Evolutionary conservation across 306 rosid species (phyloP).

Genomic region (Prinsepia uniflora): DNA sequence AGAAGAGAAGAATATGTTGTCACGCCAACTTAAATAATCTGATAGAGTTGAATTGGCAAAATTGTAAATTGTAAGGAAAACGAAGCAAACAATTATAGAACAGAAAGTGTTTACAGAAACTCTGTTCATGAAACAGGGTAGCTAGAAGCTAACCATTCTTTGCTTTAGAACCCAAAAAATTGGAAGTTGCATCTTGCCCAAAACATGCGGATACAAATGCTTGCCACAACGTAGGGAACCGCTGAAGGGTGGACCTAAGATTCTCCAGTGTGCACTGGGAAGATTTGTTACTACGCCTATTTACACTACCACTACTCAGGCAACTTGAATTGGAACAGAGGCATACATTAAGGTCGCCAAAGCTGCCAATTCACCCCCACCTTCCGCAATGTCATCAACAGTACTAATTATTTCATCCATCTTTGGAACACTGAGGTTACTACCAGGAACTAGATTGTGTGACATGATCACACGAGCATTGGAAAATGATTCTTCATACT

Average conservation of each 20-base stretch:
- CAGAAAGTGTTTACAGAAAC: constrained; percentile 8
- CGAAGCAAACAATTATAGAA: constrained; percentile 12
- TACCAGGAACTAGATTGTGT: constrained; percentile 50
- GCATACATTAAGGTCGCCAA: constrained; percentile 90
- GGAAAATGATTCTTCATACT: constrained; percentile 81
- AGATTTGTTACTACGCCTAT: constrained; percentile 66
- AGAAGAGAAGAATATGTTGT: constrained; percentile 70
- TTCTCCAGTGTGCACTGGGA: constrained; percentile 95
- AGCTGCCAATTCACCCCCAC: constrained; percentile 96
- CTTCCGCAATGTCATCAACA: constrained; percentile 98
- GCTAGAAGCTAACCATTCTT: constrained; percentile 61
- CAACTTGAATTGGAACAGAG: constrained; percentile 71
- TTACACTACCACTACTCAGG: constrained; percentile 76
- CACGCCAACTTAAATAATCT: constrained; percentile 82
- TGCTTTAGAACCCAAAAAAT: constrained; percentile 48
- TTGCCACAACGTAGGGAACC: constrained; percentile 83
- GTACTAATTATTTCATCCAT: constrained; percentile 79
- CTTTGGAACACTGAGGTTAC: constrained; percentile 59
- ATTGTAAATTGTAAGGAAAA: constrained; percentile 13
- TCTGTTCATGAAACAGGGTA: constrained; percentile 7
- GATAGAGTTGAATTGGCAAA: constrained; percentile 52
- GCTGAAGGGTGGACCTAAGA: constrained; percentile 78
- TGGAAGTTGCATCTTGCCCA: constrained; percentile 62
- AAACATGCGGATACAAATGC: constrained; percentile 72
- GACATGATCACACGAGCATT: constrained; percentile 77